These are phyloP conservation scores for Rhizopogon sp. DNA, from an alignment of 768 basidiomycete genomes.

Conservation along the genomic window DNA sequence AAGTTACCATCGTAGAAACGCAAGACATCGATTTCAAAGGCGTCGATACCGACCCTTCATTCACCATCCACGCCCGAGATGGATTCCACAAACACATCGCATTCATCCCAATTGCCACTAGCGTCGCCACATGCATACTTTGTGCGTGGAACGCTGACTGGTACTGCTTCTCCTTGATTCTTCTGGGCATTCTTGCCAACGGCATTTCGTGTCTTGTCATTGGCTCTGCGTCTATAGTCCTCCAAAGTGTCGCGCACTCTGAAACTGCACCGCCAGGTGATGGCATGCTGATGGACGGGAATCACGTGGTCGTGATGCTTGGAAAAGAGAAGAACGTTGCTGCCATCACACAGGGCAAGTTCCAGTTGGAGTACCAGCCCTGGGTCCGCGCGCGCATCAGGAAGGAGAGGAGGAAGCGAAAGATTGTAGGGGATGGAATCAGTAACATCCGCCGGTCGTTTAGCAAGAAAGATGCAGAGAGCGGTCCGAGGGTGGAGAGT, in stretches of 20 bases:
- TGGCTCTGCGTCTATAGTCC: conserved; percentile 13
- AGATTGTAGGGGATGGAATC: not conserved
- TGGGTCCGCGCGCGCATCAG: conserved; percentile 9
- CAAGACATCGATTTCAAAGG: conserved; percentile 1
- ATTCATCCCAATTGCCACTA: conserved; percentile 21
- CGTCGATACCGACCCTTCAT: conserved; percentile 1
- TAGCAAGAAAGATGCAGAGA: not conserved
- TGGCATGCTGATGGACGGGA: conserved; percentile 6
- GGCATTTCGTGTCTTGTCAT: conserved; percentile 22
- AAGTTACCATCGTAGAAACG: conserved; percentile 18
- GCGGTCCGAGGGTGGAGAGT: not conserved
- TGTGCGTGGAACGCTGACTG: conserved; percentile 24
- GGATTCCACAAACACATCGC: conserved; percentile 4
- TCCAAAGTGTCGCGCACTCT: conserved; percentile 5
- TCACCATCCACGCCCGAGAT: not conserved
- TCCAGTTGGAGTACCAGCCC: conserved; percentile 12
- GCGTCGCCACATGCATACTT: conserved; percentile 15
- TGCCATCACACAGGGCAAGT: conserved; percentile 14
- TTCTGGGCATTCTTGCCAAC: conserved; percentile 25
- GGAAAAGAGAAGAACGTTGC: conserved; percentile 13
- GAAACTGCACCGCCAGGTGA: conserved; percentile 10
- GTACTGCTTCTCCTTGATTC: conserved; percentile 25
- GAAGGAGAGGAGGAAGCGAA: not conserved
- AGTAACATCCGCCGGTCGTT: not conserved
- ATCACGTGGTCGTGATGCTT: conserved; percentile 9